phyloP scores from a whole-genome alignment of 2,329 filamentous ascomycete species.

The Alternaria solani region DNA sequence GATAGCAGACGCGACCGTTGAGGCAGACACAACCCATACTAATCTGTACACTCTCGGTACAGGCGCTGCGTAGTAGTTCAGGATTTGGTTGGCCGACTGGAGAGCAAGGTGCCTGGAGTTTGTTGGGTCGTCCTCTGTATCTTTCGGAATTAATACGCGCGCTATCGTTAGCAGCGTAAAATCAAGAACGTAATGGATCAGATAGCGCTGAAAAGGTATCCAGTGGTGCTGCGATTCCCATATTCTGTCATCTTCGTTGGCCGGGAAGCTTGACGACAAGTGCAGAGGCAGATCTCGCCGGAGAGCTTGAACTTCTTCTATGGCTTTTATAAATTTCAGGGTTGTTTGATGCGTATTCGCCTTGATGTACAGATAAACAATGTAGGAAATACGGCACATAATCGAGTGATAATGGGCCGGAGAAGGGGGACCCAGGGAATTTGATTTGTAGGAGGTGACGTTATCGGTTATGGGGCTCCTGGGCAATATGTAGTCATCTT shows the following conservation, averaged over 20 bases:
- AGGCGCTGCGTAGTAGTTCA: slow-evolving; percentile 13
- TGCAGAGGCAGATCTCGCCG: slow-evolving; percentile 11
- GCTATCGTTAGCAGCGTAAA: slow-evolving; percentile 17
- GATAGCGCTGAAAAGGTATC: slow-evolving; percentile 22
- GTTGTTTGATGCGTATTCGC: slow-evolving; percentile 21
- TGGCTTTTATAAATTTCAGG: slow-evolving; percentile 18
- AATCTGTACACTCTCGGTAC: slow-evolving; percentile 18
- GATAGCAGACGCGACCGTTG: slow-evolving; percentile 15
- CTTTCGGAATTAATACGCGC: slow-evolving; percentile 10
- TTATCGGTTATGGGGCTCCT: background rate
- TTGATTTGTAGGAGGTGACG: slow-evolving; percentile 6
- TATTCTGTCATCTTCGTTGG: slow-evolving; percentile 12
- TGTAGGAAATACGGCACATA: slow-evolving; percentile 18
- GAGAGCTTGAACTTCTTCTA: slow-evolving; percentile 13
- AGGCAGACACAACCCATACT: slow-evolving; percentile 19
- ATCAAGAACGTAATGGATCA: slow-evolving; percentile 16
- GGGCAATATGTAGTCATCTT: slow-evolving; percentile 9
- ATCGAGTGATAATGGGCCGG: slow-evolving; percentile 21
- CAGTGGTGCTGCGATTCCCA: slow-evolving; percentile 18
- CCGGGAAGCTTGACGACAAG: slow-evolving; percentile 14
- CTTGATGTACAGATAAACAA: slow-evolving; percentile 22
- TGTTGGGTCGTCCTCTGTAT: slow-evolving; percentile 4
- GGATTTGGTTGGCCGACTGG: slow-evolving; percentile 12
- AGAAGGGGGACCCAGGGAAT: slow-evolving; percentile 8
- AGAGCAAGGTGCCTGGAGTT: slow-evolving; percentile 12